phyloP scores from a whole-genome alignment of 495 filamentous ascomycete genomes.

The Trichoderma gamsii region DNA sequence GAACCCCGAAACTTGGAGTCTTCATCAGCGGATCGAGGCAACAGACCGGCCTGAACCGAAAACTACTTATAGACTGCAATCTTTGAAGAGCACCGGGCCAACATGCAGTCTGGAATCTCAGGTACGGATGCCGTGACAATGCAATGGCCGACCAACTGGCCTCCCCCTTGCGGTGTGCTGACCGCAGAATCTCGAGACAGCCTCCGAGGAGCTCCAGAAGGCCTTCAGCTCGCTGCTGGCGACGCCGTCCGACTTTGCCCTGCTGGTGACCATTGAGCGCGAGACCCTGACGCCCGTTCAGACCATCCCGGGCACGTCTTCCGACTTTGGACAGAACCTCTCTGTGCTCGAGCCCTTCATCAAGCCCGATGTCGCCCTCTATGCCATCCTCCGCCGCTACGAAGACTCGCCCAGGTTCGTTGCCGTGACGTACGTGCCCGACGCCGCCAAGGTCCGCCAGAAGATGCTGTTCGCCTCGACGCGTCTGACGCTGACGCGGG shows the following conservation, averaged over 20 bases:
- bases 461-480: constrained; percentile 96
- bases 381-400: constrained; percentile 74
- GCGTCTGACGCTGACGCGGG: constrained; percentile 72
- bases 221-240: constrained; percentile 71
- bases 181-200: constrained; percentile 36
- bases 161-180: constrained; percentile 18
- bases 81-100: constrained; percentile 18
- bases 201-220: constrained; percentile 77
- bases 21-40: background rate
- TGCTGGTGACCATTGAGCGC: constrained; percentile 70
- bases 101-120: constrained; percentile 86
- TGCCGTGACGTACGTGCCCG: constrained; percentile 85
- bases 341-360: constrained; percentile 53
- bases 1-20: background rate
- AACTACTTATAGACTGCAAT: background rate
- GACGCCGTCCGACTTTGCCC: constrained; percentile 60
- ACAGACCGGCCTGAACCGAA: background rate
- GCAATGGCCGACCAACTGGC: background rate
- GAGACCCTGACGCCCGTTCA: constrained; percentile 65
- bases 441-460: constrained; percentile 79
- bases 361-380: constrained; percentile 68
- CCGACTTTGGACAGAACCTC: constrained; percentile 61
- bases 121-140: constrained; percentile 40
- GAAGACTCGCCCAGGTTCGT: constrained; percentile 51
- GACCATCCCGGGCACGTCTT: constrained; percentile 46